phyloP scores from a whole-genome alignment of 805 yeast species.

The Ogataea allantospora region DNA sequence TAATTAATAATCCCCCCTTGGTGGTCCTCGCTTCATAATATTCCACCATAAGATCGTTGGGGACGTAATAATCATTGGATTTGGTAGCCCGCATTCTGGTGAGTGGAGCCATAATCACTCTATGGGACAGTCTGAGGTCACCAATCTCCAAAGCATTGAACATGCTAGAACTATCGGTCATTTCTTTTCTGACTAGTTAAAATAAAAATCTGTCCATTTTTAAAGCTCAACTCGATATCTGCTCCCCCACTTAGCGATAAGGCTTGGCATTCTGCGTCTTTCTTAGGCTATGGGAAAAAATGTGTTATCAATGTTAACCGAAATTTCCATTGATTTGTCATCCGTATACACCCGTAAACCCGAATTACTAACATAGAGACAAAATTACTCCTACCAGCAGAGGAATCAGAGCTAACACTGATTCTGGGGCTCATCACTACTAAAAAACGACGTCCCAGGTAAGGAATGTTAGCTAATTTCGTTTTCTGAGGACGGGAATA shows the following conservation, averaged over 20 bases:
- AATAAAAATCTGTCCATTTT: too few relatives aligned
- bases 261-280: too few relatives aligned
- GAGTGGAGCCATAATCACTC: constrained; percentile 48
- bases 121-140: constrained; percentile 33
- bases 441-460: too few relatives aligned
- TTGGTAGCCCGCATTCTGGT: constrained; percentile 42
- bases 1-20: constrained; percentile 56
- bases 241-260: too few relatives aligned
- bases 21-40: constrained; percentile 56
- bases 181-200: too few relatives aligned
- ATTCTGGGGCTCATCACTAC: constrained; percentile 32
- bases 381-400: constrained; percentile 27
- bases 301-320: too few relatives aligned
- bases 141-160: constrained; percentile 40
- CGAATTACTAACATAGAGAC: too few relatives aligned
- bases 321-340: too few relatives aligned
- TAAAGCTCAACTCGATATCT: too few relatives aligned
- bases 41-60: constrained; percentile 43
- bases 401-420: constrained; percentile 39
- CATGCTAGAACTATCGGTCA: too few relatives aligned
- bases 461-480: constrained; percentile 26
- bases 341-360: too few relatives aligned
- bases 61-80: constrained; percentile 30
- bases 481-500: constrained; percentile 22
- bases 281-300: too few relatives aligned